Evolutionary conservation across 1,139 yeast genomes (phyloP), one percentile per base, ranked within the genome.

Genomic region (Ogataea hybrid): DNA sequence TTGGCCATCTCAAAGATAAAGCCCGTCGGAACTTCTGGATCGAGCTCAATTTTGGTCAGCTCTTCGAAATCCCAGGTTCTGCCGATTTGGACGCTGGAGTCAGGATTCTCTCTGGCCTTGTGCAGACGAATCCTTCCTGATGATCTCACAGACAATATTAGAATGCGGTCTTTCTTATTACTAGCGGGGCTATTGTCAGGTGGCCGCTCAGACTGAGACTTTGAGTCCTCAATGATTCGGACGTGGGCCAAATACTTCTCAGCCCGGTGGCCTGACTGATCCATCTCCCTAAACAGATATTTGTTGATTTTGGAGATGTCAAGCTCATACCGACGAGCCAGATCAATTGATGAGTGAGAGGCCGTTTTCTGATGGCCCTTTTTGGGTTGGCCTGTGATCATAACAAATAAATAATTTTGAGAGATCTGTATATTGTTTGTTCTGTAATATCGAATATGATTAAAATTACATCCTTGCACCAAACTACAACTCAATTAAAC

Each of bases 31-130:
- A 76, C 69, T 3, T 69, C 68, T 0, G 49, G 32, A 47, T 80
- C 84, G 44, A 77, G 71, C 35, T 80, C 79, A 5, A 90, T 65
- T 28, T 64, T 64, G 10, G 71, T 65, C 51, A 92, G 68, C 52
- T 87, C 95, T 47, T 79, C 87, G 57, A 92, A 67, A 50, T 81
- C 83, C 98, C 98, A 92, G 5, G 95, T 84, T 57, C 96, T 76
- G 29, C 98, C 98, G 41, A 92, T 86, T 63, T 90, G 97, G 57
- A 85, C 81, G 3, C 81, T 64, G 3, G 85, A 88, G 46, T 81
- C 81, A 9, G 78, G 71, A 55, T 84, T 85, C 59, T 77, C 88
- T 54, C 95, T 81, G 2, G 95, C 96, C 64, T 92, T 92, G 58
- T 89, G 96, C 21, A 92, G 58, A 43, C 83, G 72, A 32, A 87